Evolutionary conservation across 228 moss, liverwort and hornwort genomes (phyloP).

Genomic region (Sphagnum magellanicum): DNA sequence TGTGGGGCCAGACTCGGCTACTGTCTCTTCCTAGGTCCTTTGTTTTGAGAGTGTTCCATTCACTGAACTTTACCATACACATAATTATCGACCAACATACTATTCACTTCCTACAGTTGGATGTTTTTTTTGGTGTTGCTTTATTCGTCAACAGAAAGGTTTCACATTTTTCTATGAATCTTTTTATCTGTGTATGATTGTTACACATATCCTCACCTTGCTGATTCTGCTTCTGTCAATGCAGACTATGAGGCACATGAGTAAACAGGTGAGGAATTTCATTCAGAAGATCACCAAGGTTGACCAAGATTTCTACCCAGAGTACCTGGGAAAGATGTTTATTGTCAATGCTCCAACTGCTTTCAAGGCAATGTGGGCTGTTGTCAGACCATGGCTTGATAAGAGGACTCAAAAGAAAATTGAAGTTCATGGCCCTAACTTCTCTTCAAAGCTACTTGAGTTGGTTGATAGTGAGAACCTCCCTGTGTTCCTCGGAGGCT

Average conservation of each 20-base stretch:
- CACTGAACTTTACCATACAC: no score
- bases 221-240: background rate
- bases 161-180: no score
- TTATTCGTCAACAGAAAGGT: no score
- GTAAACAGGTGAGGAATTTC: conserved; percentile 42
- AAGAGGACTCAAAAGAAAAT: conserved; percentile 50
- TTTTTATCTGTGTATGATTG: no score
- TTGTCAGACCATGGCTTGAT: conserved; percentile 49
- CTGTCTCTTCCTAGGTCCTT: no score
- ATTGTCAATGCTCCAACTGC: conserved; percentile 46
- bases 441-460: conserved; percentile 35
- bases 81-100: no score
- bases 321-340: conserved; percentile 44
- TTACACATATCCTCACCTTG: no score
- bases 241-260: conserved; percentile 46
- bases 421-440: conserved; percentile 36
- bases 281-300: conserved; percentile 45
- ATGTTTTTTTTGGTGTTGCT: no score
- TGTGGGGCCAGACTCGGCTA: no score
- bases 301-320: conserved; percentile 46
- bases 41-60: no score
- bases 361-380: conserved; percentile 44
- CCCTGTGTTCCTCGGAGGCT: conserved; percentile 39
- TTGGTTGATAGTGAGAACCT: conserved; percentile 40
- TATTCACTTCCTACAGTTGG: no score